These are phyloP conservation scores for Staphylotrichum longicolle DNA, from an alignment of 495 filamentous ascomycete species.

Conservation along the genomic window DNA sequence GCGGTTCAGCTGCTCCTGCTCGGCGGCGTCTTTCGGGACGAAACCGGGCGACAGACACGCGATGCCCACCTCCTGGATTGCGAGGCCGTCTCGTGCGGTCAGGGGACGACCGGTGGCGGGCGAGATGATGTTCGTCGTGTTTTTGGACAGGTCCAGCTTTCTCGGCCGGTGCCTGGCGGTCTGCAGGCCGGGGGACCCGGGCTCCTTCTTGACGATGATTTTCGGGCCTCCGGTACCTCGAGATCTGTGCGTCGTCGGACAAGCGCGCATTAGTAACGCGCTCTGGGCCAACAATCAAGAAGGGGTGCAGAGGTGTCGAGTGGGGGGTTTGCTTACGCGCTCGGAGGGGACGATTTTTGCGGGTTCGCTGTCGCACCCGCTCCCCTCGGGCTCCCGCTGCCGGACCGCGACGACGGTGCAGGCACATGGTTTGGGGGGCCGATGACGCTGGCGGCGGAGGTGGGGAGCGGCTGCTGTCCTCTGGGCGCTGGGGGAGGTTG, in stretches of 20 bases:
- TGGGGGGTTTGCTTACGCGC: constrained; percentile 46
- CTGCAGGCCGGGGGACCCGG: constrained; percentile 72
- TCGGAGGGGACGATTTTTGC: constrained; percentile 49
- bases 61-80: constrained; percentile 88
- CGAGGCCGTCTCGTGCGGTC: constrained; percentile 71
- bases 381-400: constrained; percentile 51
- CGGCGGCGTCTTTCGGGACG: constrained; percentile 90
- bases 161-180: constrained; percentile 78
- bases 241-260: constrained; percentile 40
- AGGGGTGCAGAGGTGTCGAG: constrained; percentile 7
- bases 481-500: constrained; percentile 45
- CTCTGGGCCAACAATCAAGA: constrained; percentile 8
- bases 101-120: constrained; percentile 69
- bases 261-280: constrained; percentile 22
- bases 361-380: constrained; percentile 39
- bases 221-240: constrained; percentile 60
- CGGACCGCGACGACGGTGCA: constrained; percentile 41
- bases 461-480: constrained; percentile 41
- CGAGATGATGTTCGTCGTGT: constrained; percentile 53
- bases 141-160: constrained; percentile 83
- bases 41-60: constrained; percentile 95
- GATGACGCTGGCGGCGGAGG: constrained; percentile 38
- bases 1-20: constrained; percentile 91
- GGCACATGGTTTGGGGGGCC: constrained; percentile 42
- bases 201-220: constrained; percentile 96